Base-by-base conservation (phyloP, 2,329 filamentous ascomycete genomes). In the Coccinonectria pachysandricola region DNA sequence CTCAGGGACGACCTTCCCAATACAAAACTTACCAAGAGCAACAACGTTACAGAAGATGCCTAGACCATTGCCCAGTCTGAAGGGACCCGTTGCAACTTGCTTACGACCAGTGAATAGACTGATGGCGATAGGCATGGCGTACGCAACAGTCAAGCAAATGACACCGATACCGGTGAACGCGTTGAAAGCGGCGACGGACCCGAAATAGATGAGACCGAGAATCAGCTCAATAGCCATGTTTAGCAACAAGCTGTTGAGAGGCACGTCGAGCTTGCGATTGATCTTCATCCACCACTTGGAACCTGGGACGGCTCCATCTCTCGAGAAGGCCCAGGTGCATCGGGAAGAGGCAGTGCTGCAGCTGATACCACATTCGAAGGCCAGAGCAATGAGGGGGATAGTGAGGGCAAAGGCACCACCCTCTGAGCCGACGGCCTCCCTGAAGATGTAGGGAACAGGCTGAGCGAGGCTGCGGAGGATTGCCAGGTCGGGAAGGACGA, bases 201-300 rank as follows among this genome's bases (percentile, higher is more conserved):
- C 77, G 37, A 83, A 79, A 59, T 80, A 79, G 49, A 83, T 72
- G 41, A 75, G 46, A 16, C 71, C 76, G 5, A 83, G 67, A 9
- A 70, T 26, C 30, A 80, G 64, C 52, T 81, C 66, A 15, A 81
- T 59, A 4, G 54, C 64, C 70, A 78, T 79, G 44, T 67, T 72
- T 29, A 81, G 65, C 69, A 81, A 75, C 75, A 81, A 80, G 37
- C 74, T 75, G 48, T 81, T 80, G 29, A 81, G 42, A 0, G 77
- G 77, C 4, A 81, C 65, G 35, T 79, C 75, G 1, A 79, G 60
- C 32, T 60, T 69, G 23, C 53, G 54, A 59, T 80, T 69, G 40
- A 82, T 68, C 35, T 64, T 49, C 46, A 68, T 69, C 73, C 75
- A 80, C 56, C 50, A 58, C 30, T 58, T 54, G 30, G 71, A 69